Conservation (phyloP, 164 flowering plant species). For the Nymphaea thermarum region DNA sequence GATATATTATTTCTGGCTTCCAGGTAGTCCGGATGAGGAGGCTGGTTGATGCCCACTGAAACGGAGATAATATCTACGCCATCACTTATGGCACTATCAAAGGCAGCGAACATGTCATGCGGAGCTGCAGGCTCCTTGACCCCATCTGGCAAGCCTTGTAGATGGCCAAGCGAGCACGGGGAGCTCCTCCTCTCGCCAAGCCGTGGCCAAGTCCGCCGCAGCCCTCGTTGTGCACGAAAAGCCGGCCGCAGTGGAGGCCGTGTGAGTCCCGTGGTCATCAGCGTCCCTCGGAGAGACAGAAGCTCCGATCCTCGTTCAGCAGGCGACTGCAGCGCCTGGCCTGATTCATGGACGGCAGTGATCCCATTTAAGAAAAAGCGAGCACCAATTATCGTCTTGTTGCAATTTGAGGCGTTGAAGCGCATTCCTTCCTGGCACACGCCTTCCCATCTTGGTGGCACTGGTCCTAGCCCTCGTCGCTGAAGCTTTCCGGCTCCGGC, state of each 20-base stretch:
- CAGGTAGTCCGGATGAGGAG: slow-evolving; percentile 9
- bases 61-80: slow-evolving; percentile 18
- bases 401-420: slow-evolving; percentile 7
- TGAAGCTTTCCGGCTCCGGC: slow-evolving; percentile 11
- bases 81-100: slow-evolving; percentile 20
- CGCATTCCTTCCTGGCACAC: not conserved
- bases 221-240: slow-evolving; percentile 5
- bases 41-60: slow-evolving; percentile 9
- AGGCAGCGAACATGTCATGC: slow-evolving; percentile 14
- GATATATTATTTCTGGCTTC: slow-evolving; percentile 9
- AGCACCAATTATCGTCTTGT: slow-evolving; percentile 46
- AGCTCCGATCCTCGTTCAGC: slow-evolving; percentile 13
- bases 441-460: slow-evolving; percentile 8
- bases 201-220: slow-evolving; percentile 13
- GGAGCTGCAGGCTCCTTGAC: not conserved
- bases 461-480: slow-evolving; percentile 7
- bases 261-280: slow-evolving; percentile 51
- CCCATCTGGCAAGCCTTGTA: slow-evolving; percentile 14
- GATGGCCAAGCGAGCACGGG: slow-evolving; percentile 15
- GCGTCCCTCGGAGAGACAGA: slow-evolving; percentile 40
- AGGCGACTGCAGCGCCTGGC: slow-evolving; percentile 17
- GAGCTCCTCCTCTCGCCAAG: slow-evolving; percentile 17
- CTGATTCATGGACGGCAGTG: slow-evolving; percentile 16
- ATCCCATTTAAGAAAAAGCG: slow-evolving; percentile 32
- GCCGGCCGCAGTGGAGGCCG: slow-evolving; percentile 20